These are phyloP conservation scores for Diplodia sapinea DNA, from an alignment of 2,329 filamentous ascomycete genomes.

Conservation along the genomic window DNA sequence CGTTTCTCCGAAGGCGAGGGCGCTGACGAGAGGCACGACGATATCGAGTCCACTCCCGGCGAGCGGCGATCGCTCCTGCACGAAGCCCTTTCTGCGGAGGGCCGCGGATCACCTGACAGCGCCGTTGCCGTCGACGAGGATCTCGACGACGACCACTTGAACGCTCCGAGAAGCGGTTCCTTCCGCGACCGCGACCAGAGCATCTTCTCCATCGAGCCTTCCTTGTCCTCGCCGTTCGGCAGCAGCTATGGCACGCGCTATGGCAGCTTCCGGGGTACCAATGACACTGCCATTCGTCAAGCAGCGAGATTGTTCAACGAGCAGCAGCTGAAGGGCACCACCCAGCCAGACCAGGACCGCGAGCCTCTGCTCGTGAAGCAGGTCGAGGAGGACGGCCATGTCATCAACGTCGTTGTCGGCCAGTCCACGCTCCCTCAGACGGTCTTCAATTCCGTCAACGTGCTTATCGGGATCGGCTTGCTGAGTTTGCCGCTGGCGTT, in stretches of 20 bases:
- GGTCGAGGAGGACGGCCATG: slow-evolving; percentile 81
- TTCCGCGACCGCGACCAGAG: slow-evolving; percentile 50
- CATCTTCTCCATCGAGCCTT: slow-evolving; percentile 57
- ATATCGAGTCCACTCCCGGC: slow-evolving; percentile 44
- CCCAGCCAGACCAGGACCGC: slow-evolving; percentile 53
- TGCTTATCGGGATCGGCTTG: slow-evolving; percentile 87
- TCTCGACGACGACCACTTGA: slow-evolving; percentile 18
- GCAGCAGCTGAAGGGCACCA: slow-evolving; percentile 52
- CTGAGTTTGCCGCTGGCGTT: slow-evolving; percentile 87
- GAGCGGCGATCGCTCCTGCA: slow-evolving; percentile 52
- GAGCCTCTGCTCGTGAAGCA: slow-evolving; percentile 86
- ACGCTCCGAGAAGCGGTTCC: slow-evolving; percentile 34
- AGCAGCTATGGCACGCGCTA: slow-evolving; percentile 68
- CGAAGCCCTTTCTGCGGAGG: slow-evolving; percentile 47
- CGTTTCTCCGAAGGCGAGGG: slow-evolving; percentile 59
- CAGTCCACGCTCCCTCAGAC: slow-evolving; percentile 96
- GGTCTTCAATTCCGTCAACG: slow-evolving; percentile 94
- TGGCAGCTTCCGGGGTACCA: slow-evolving; percentile 61
- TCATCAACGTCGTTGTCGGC: slow-evolving; percentile 83
- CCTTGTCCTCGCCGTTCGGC: slow-evolving; percentile 70
- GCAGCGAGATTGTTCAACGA: slow-evolving; percentile 59
- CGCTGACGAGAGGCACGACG: slow-evolving; percentile 51
- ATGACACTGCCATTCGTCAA: slow-evolving; percentile 62
- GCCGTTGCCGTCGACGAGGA: slow-evolving; percentile 43
- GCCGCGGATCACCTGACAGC: slow-evolving; percentile 47